Conservation (phyloP, 345 rosid genomes). For the Eucalyptus paniculata region DNA sequence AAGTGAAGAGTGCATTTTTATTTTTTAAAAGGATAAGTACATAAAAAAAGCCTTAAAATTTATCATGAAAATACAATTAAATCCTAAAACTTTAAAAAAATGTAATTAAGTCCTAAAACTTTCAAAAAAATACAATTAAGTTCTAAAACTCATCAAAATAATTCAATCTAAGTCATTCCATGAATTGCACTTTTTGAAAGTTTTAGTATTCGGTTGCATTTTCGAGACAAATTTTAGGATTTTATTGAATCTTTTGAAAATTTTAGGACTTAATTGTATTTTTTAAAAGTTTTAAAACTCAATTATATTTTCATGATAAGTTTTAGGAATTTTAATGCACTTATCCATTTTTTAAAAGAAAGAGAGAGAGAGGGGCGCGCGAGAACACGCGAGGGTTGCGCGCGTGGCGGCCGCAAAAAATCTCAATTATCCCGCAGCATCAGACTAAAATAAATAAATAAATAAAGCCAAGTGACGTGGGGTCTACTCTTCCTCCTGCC, state of each 20-base stretch:
- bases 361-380: not conserved
- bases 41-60: too few species aligned
- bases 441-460: not conserved
- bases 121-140: fast-evolving
- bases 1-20: not conserved
- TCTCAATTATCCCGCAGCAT: not conserved
- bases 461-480: not conserved
- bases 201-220: fast-evolving
- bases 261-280: fast-evolving
- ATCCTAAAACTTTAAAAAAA: fast-evolving
- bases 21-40: too few species aligned
- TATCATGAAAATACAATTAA: too few species aligned
- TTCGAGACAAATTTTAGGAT: fast-evolving
- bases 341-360: fast-evolving
- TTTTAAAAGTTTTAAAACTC: fast-evolving
- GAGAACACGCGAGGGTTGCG: not conserved
- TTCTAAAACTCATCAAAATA: fast-evolving
- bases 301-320: too few species aligned
- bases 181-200: fast-evolving
- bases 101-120: fast-evolving
- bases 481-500: conserved; percentile 1
- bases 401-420: not conserved
- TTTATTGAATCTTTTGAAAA: too few species aligned
- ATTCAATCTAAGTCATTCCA: fast-evolving
- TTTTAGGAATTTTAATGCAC: fast-evolving